Base-by-base conservation (phyloP, 495 filamentous ascomycete genomes). In the Copromyces sp. region DNA sequence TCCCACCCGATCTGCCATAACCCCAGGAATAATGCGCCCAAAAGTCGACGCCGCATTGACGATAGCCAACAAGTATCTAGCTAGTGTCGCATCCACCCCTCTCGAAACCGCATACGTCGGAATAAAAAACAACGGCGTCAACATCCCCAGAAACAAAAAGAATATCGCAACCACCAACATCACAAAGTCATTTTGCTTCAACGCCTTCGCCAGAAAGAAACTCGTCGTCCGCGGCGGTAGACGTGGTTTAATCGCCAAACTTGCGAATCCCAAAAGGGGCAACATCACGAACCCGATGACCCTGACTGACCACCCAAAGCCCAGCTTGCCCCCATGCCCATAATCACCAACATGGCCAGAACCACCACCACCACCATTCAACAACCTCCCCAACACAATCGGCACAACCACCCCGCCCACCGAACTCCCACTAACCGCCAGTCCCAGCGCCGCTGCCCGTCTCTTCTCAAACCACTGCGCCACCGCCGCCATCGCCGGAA, bases 251-350 rank as follows among this genome's bases (percentile, higher is more conserved):
- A 90, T 75, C 2, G 82, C 76, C 6, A 84, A 24, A 53, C 79
- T 78, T 14, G 84, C 76, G n/a, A 89, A 79, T 0, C 70, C 47
- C 9, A 89, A 71, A 68, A 88, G 41, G n/a, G 84, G 82, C 3
- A 87, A 68, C 20, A 86, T 81, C 39, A 90, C 76, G 76, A 92
- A 90, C 2, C 84, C 89, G 16, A 87, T 78, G 29, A 90, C 82
- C 7, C 90, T 81, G 3, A 90, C 84, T 0, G 87, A 80, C 90
- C 89, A 91, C 16, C 82, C 87, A 69, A 90, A 92, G 2, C 86
- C 83, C 2, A 91, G 68, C 4, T 71, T 9, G 16, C 77, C 44
- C 1, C n/a, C 24, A 24, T 24, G 24, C 24, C 24, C 24, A 24
- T 24, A 0, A 24, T 24, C 24, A 24, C 24, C 24, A 24, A 24